phyloP scores from a whole-genome alignment of 1,284 basidiomycete species.

The Puccinia novopanici region DNA sequence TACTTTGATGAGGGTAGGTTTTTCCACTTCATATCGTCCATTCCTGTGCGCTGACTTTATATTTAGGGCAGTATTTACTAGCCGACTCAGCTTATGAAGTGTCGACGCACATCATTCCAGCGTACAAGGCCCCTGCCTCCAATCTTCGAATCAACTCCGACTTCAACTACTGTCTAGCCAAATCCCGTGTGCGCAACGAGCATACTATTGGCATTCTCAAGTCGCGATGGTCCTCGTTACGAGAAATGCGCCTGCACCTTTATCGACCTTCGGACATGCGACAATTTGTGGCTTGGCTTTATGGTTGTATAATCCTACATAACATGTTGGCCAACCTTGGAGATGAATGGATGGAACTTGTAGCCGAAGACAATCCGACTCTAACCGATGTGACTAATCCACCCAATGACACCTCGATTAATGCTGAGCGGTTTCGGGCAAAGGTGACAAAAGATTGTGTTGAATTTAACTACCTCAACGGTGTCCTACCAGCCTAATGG shows the following conservation, averaged over 20 bases:
- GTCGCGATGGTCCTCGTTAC: conserved; percentile 7
- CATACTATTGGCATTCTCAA: conserved; percentile 28
- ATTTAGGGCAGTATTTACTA: conserved; percentile 17
- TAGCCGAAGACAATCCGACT: not conserved
- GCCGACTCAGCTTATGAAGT: conserved; percentile 25
- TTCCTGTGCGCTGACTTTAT: not conserved
- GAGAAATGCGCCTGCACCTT: not conserved
- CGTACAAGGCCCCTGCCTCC: conserved; percentile 12
- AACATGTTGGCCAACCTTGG: not conserved
- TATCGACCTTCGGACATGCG: conserved; percentile 10
- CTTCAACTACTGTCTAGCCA: conserved; percentile 26
- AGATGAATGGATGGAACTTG: conserved; percentile 6
- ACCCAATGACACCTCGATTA: not conserved
- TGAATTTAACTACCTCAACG: not conserved
- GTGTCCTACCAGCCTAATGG: not conserved
- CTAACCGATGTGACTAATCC: not conserved
- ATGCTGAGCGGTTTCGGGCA: not conserved
- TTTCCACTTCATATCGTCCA: not conserved
- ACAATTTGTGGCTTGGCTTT: not conserved
- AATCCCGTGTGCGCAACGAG: conserved; percentile 4
- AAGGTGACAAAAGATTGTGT: not conserved
- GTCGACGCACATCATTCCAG: not conserved
- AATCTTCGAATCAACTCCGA: not conserved
- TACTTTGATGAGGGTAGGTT: conserved; percentile 3
- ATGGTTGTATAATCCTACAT: not conserved